A percentile compares a stretch with the other conserved stretches of the same genome.
Evolutionary conservation across 139 green algal species (phyloP).

Genomic region (Coelastrella sp.): DNA sequence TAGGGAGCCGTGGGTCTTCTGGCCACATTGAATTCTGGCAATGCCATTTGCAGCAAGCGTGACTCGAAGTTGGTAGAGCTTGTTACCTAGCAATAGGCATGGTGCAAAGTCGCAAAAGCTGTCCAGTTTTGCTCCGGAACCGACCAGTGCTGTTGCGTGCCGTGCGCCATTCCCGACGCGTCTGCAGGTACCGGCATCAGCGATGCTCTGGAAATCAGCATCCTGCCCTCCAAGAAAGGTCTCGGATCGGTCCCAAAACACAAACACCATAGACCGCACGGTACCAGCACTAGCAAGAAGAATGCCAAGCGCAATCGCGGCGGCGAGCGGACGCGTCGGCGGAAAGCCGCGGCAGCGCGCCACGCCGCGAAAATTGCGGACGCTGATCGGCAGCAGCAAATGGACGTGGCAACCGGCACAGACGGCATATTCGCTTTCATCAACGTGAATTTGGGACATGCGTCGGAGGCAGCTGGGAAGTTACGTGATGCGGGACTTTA

Average conservation of each 20-base stretch:
- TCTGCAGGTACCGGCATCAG: conserved; percentile 15
- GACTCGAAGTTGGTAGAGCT: no score
- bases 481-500: conserved; percentile 11
- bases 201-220: conserved; percentile 4
- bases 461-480: conserved; percentile 32
- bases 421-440: conserved; percentile 43
- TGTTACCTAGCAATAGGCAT: no score
- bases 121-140: not conserved
- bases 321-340: conserved; percentile 18
- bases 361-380: conserved; percentile 1
- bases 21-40: no score
- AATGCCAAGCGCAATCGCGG: conserved; percentile 3
- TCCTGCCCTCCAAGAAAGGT: conserved; percentile 31
- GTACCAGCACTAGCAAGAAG: conserved; percentile 35
- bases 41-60: no score
- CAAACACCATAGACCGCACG: conserved; percentile 18
- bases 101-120: no score
- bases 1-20: no score
- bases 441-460: conserved; percentile 3
- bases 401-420: conserved; percentile 21
- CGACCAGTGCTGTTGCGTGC: not conserved
- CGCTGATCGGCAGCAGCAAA: not conserved
- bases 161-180: not conserved
- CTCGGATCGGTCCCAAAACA: not conserved
- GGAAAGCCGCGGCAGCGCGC: conserved; percentile 8